Percentiles rank a stretch among this genome's conserved stretches.
Evolutionary conservation across 495 filamentous ascomycete genomes (phyloP).

Genomic region (Monascus purpureus): DNA sequence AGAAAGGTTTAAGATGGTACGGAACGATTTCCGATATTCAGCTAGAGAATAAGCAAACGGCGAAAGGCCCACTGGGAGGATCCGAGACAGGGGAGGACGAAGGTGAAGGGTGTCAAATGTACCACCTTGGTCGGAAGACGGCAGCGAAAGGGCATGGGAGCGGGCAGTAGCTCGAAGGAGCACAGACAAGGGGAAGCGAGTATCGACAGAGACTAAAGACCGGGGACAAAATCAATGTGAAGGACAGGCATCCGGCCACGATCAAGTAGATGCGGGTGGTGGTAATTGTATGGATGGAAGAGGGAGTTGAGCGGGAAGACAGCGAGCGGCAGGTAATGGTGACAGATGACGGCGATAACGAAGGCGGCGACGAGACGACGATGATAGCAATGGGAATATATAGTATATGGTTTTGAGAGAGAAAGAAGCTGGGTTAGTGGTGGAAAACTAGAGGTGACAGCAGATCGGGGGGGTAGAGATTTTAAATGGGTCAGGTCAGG

Average conservation of each 20-base stretch:
- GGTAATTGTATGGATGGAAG: neutral
- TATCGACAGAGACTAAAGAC: slow-evolving; percentile 1
- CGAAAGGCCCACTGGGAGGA: slow-evolving; percentile 8
- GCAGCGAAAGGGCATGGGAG: slow-evolving; percentile 26
- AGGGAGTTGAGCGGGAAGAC: no score
- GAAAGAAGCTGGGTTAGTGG: no score
- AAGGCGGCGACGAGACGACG: no score
- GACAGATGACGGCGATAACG: no score
- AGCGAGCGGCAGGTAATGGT: no score
- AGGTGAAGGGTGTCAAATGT: slow-evolving; percentile 21
- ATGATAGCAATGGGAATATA: no score
- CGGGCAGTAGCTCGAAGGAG: slow-evolving; percentile 16
- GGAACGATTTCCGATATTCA: slow-evolving; percentile 14
- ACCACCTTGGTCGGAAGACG: slow-evolving; percentile 22
- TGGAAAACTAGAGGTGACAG: no score
- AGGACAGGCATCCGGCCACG: slow-evolving; percentile 16
- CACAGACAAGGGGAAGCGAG: no score
- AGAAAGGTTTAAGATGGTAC: slow-evolving; percentile 20
- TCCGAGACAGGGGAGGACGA: slow-evolving; percentile 6
- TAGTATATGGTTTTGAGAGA: no score
- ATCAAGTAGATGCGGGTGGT: neutral
- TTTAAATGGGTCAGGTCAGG: no score
- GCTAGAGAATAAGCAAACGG: slow-evolving; percentile 15
- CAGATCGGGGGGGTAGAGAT: no score
- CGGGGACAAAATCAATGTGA: slow-evolving; percentile 7